Evolutionary conservation across 352 stramenopile genomes (phyloP).

Genomic region (Pythium chondricola): DNA sequence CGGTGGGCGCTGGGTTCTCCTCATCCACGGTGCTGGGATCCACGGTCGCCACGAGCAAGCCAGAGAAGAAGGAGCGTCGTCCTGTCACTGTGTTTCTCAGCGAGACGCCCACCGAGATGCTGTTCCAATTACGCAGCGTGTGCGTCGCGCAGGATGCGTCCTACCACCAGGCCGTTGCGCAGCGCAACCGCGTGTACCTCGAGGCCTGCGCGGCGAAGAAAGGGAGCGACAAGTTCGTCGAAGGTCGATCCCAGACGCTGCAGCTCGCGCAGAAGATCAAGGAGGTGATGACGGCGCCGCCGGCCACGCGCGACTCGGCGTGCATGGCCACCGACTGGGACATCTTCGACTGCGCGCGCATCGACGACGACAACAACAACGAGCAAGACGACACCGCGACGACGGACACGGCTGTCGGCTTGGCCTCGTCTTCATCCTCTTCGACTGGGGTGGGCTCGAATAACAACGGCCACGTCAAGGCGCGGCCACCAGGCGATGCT

Average conservation of each 20-base stretch:
- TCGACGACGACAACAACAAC: slow-evolving; percentile 31
- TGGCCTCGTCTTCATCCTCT: neutral
- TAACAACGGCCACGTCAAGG: slow-evolving; percentile 4
- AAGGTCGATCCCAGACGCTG: slow-evolving; percentile 57
- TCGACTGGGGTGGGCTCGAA: neutral
- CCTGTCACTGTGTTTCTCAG: slow-evolving; percentile 42
- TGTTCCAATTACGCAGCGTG: slow-evolving; percentile 61
- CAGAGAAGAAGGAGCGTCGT: slow-evolving; percentile 10
- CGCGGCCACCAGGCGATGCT: neutral
- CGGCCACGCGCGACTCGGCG: slow-evolving; percentile 63
- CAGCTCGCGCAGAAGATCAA: slow-evolving; percentile 78
- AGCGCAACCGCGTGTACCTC: slow-evolving; percentile 64
- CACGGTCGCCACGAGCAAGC: neutral
- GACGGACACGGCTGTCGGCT: slow-evolving; percentile 6
- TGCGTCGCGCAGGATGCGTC: slow-evolving; percentile 55
- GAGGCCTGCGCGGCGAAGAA: slow-evolving; percentile 64
- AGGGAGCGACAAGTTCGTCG: slow-evolving; percentile 70
- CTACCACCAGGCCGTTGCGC: slow-evolving; percentile 29
- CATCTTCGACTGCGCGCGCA: slow-evolving; percentile 69
- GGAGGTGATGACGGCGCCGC: slow-evolving; percentile 75
- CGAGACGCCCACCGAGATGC: slow-evolving; percentile 57
- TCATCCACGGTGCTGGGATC: neutral
- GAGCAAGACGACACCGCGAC: slow-evolving; percentile 25
- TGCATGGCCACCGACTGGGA: slow-evolving; percentile 81
- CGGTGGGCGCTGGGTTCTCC: neutral